These are phyloP conservation scores for Exobasidium cylindrosporum DNA, from an alignment of 1,284 basidiomycete genomes.

Conservation along the genomic window DNA sequence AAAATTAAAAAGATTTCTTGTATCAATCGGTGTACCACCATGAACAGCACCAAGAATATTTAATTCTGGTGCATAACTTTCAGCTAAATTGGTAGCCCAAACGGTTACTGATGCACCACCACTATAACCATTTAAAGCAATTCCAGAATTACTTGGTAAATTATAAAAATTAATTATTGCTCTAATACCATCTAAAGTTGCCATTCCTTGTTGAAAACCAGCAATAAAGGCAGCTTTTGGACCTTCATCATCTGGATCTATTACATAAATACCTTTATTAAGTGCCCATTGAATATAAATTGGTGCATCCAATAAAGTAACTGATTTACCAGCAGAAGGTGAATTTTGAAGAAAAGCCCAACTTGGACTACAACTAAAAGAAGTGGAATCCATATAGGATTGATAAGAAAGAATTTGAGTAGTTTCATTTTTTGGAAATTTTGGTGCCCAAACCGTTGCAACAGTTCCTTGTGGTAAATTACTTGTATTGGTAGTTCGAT, in stretches of 20 bases:
- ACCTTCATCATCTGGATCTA: conserved; percentile 19
- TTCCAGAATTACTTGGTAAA: not conserved
- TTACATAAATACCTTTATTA: conserved; percentile 13
- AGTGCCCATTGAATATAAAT: conserved; percentile 11
- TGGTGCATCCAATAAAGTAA: conserved; percentile 11
- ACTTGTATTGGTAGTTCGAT: conserved; percentile 10
- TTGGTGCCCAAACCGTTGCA: conserved; percentile 17
- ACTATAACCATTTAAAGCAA: conserved; percentile 20
- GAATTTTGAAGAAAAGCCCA: conserved; percentile 12
- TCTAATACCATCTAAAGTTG: conserved; percentile 16
- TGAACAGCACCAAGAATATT: conserved; percentile 20
- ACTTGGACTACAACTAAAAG: conserved; percentile 10
- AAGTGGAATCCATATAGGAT: conserved; percentile 14
- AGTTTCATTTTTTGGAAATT: not conserved
- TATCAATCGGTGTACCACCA: conserved; percentile 44
- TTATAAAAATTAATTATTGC: not conserved
- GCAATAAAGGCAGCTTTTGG: conserved; percentile 17
- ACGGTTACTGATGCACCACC: conserved; percentile 21
- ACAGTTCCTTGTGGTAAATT: conserved; percentile 17
- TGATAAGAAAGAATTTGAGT: conserved; percentile 12
- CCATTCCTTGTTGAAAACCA: conserved; percentile 16
- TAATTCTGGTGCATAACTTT: conserved; percentile 19
- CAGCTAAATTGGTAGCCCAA: conserved; percentile 14
- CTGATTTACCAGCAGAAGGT: not conserved
- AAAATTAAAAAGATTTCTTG: conserved; percentile 23